Percentiles rank a stretch among this genome's conserved stretches.
Conservation (phyloP, 352 stramenopile genomes). For the Nothophytophthora sp. region DNA sequence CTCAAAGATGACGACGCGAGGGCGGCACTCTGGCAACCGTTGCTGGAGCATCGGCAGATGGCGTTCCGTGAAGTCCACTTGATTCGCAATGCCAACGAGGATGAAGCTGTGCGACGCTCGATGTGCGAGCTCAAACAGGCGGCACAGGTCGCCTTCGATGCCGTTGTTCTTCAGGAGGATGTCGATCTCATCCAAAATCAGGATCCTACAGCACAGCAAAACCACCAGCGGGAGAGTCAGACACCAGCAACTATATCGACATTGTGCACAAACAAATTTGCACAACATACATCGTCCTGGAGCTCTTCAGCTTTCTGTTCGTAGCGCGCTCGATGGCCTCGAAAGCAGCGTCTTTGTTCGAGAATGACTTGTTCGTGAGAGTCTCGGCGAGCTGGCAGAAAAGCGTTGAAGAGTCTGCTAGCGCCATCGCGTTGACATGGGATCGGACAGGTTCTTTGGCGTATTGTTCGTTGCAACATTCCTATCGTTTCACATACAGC, state of each 20-base stretch:
- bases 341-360: conserved; percentile 51
- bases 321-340: conserved; percentile 64
- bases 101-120: conserved; percentile 60
- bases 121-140: conserved; percentile 80
- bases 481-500: conserved; percentile 22
- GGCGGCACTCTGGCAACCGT: conserved; percentile 50
- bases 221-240: not conserved
- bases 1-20: conserved; percentile 76
- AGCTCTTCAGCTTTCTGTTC: conserved; percentile 39
- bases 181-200: conserved; percentile 87
- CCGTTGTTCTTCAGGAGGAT: conserved; percentile 64
- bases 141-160: conserved; percentile 68
- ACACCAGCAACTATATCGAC: not conserved
- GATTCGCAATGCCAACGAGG: conserved; percentile 82
- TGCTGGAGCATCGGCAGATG: conserved; percentile 61
- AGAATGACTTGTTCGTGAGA: conserved; percentile 51
- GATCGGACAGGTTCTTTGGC: conserved; percentile 42
- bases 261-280: not conserved
- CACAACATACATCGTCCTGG: conserved; percentile 51
- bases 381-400: conserved; percentile 59
- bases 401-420: conserved; percentile 49
- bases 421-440: conserved; percentile 77
- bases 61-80: conserved; percentile 85
- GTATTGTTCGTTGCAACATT: conserved; percentile 27
- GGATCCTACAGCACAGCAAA: conserved; percentile 32